Conservation (phyloP, 352 stramenopile species). For the Phytophthora cactorum region DNA sequence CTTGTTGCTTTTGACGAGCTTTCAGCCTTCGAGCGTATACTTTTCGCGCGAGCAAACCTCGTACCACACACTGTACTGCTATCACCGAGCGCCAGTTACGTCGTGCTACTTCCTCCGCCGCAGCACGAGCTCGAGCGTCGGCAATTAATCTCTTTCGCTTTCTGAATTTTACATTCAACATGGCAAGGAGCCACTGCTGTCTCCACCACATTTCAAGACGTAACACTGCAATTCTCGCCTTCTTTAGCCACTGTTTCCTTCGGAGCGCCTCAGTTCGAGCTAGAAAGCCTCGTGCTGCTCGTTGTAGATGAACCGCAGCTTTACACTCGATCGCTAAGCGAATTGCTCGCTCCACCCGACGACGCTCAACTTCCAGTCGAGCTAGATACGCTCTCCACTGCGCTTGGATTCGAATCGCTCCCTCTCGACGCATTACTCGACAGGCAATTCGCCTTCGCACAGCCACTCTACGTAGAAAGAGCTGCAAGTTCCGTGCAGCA, state of each 20-base stretch:
- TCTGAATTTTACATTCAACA: constrained; percentile 34
- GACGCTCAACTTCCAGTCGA: constrained; percentile 21
- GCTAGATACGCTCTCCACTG: constrained; percentile 41
- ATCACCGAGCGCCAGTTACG: constrained; percentile 32
- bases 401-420: constrained; percentile 44
- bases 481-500: constrained; percentile 54
- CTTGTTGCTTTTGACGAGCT: constrained; percentile 32
- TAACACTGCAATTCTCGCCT: constrained; percentile 12
- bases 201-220: constrained; percentile 34
- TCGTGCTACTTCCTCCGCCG: constrained; percentile 30
- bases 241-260: constrained; percentile 25
- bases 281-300: constrained; percentile 29
- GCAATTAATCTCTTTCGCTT: constrained; percentile 36
- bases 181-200: constrained; percentile 17
- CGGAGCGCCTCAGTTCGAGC: constrained; percentile 25
- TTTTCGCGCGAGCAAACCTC: constrained; percentile 42
- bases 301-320: constrained; percentile 41
- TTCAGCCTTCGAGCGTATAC: constrained; percentile 23
- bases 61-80: constrained; percentile 47
- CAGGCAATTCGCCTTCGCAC: constrained; percentile 36
- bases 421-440: constrained; percentile 27
- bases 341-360: constrained; percentile 4
- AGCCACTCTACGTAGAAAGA: constrained; percentile 51
- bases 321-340: constrained; percentile 23
- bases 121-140: constrained; percentile 30